Evolutionary conservation across 1,139 yeast genomes (phyloP), one percentile per base, ranked within the genome.

Genomic region (Chernovozyma sophiae-reginae): DNA sequence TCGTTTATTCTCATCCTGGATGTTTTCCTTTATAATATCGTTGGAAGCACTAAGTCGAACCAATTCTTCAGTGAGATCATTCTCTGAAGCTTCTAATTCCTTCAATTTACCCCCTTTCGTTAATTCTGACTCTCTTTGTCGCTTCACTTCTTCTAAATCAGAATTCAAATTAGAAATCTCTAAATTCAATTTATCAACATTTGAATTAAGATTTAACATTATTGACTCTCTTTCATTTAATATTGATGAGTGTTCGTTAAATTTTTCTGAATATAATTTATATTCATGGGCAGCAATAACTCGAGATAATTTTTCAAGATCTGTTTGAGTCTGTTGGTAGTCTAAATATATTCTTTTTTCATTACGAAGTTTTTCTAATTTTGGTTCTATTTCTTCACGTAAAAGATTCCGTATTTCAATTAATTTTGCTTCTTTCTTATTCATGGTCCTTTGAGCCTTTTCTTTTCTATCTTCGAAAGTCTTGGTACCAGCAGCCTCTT

Each of bases 401-500:
- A 92, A 65, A 38, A 90, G 62, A 30, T 74, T 72, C 47, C 86
- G 72, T 35, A 89, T 90, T 55, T 89, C 95, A 32, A 72, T 77
- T 35, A 92, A 72, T 49, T 89, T 89, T 16, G 84, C 76, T 48
- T 92, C 96, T 55, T 92, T 92, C 60, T 89, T 90, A 0, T 82
- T 77, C 86, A 92, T 87, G 1, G 96, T 87, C 54, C 86, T 81
- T 52, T 86, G 83, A 0, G 97, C 97, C 55, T 86, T 86, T 42
- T 86, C 96, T 49, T 92, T 81, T 43, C 96, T 77, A 45, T 89
- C 96, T 57, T 92, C 98, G 55, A 87, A 94, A 71, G 94, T 86
- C 44, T 95, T 77, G 0, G 98, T 94, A 6, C 99, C 98, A 1
- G 98, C 96, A 0, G 98, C 98, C 62, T 94, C 99, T 62, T 92